Conservation (phyloP, 176 grass and related monocot species). For the Oryza glaberrima region DNA sequence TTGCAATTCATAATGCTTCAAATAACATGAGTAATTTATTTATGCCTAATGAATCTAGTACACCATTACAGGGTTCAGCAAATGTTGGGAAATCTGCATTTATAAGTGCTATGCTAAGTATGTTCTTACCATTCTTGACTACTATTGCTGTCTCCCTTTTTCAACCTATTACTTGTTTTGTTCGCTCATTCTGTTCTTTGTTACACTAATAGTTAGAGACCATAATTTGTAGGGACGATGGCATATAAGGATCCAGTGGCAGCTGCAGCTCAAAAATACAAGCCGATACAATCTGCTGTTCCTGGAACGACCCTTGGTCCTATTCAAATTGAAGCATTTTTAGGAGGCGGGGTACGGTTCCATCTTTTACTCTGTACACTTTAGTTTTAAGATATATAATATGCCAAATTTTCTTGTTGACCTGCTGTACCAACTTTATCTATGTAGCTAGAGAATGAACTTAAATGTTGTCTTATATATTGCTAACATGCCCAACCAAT, state of each 20-base stretch:
- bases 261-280: conserved; percentile 94
- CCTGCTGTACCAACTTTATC: not conserved
- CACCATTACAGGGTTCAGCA: conserved; percentile 71
- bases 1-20: not conserved
- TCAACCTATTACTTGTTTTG: not conserved
- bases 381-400: conserved; percentile 3
- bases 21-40: not conserved
- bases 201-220: conserved; percentile 12
- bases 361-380: not conserved
- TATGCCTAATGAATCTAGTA: conserved; percentile 22
- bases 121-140: conserved; percentile 22
- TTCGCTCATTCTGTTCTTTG: not conserved
- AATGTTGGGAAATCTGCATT: conserved; percentile 99
- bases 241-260: conserved; percentile 87
- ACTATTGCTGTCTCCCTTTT: not conserved
- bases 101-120: conserved; percentile 92
- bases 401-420: not conserved
- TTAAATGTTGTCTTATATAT: not conserved
- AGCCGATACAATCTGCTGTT: conserved; percentile 96
- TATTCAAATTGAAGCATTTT: conserved; percentile 94
- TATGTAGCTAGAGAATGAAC: not conserved
- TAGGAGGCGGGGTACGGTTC: conserved; percentile 69
- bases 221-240: conserved; percentile 65
- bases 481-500: not conserved
- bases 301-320: conserved; percentile 95